A percentile compares a stretch with the other conserved stretches of the same genome.
Evolutionary conservation across 2,329 filamentous ascomycete species (phyloP).

Genomic region (Phialocephala subalpina): DNA sequence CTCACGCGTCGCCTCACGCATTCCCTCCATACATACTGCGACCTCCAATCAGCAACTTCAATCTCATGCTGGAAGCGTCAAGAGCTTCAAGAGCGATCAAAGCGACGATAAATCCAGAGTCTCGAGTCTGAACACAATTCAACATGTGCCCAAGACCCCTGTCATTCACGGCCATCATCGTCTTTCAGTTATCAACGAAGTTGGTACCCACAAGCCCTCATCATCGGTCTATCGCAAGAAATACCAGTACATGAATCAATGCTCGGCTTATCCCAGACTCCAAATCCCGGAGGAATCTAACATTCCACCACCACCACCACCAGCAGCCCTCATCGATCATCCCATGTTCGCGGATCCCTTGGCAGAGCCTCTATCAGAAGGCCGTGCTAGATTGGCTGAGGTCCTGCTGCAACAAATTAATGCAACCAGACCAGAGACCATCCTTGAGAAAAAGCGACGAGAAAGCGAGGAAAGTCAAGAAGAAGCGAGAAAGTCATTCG

Average conservation of each 20-base stretch:
- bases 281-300: background rate
- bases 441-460: constrained; percentile 16
- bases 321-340: background rate
- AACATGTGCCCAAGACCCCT: constrained; percentile 44
- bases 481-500: background rate
- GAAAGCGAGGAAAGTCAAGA: background rate
- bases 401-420: constrained; percentile 66
- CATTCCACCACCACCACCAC: background rate
- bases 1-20: constrained; percentile 55
- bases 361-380: constrained; percentile 30
- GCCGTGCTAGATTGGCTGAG: constrained; percentile 68
- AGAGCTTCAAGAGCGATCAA: constrained; percentile 53
- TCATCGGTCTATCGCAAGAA: constrained; percentile 45
- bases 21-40: constrained; percentile 59
- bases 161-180: constrained; percentile 61
- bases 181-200: constrained; percentile 71
- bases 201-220: constrained; percentile 53
- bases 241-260: constrained; percentile 39
- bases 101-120: constrained; percentile 67
- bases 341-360: background rate
- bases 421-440: constrained; percentile 46
- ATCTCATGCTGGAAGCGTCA: constrained; percentile 63
- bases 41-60: constrained; percentile 55
- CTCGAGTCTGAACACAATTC: constrained; percentile 75
- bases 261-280: constrained; percentile 35